A percentile compares a stretch with the other conserved stretches of the same genome.
Conservation (phyloP, 768 basidiomycete species). For the Dioszegia crocea region DNA sequence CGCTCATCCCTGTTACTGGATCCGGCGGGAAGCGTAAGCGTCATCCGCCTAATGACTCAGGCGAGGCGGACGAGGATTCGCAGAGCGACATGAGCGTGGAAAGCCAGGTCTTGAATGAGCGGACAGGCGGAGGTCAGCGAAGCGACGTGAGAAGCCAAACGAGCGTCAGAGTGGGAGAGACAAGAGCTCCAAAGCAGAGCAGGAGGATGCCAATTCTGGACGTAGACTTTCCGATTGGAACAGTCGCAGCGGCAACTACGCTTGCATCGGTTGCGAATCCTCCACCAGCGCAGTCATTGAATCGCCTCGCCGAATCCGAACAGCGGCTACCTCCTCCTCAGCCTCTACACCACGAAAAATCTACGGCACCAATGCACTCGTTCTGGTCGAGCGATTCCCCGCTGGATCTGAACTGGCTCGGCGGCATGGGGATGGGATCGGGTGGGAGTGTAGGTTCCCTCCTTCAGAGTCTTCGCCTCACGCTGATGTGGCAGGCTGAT, state of each 20-base stretch:
- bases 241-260: background rate
- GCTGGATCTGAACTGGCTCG: no score
- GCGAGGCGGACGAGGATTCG: background rate
- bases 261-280: background rate
- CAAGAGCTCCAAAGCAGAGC: background rate
- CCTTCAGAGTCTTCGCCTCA: no score
- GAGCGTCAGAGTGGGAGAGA: background rate
- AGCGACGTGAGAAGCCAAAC: background rate
- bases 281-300: background rate
- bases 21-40: background rate
- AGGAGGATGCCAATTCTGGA: slow-evolving; percentile 1
- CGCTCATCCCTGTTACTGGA: background rate
- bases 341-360: no score
- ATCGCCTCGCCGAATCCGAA: background rate
- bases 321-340: no score
- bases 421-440: no score
- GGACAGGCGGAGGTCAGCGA: background rate
- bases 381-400: no score
- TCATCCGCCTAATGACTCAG: background rate
- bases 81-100: background rate
- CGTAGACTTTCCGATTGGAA: background rate
- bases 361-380: no score
- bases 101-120: background rate
- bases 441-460: no score
- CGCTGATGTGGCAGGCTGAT: background rate